Percentiles rank a stretch among this genome's conserved stretches.
Evolutionary conservation across 2,329 filamentous ascomycete genomes (phyloP).

Genomic region (Cladosporium sp.): DNA sequence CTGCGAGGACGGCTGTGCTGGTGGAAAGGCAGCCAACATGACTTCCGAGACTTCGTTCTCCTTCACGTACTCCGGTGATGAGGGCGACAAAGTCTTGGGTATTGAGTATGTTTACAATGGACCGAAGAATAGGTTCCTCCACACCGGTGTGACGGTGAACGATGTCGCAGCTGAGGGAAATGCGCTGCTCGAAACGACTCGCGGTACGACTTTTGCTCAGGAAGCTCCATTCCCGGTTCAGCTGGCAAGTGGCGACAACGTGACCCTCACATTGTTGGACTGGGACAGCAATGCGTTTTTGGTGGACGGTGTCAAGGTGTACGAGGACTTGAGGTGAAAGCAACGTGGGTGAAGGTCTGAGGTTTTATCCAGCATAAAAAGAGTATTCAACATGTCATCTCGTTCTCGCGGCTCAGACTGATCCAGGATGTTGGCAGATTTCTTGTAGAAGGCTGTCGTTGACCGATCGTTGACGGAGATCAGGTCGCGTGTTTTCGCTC

Average conservation of each 20-base stretch:
- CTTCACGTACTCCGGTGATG: constrained; percentile 20
- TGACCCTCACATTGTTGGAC: constrained; percentile 21
- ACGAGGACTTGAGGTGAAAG: constrained; percentile 14
- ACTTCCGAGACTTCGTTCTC: constrained; percentile 18
- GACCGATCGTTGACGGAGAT: too few relatives aligned
- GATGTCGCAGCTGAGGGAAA: constrained; percentile 15
- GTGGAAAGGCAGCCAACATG: constrained; percentile 22
- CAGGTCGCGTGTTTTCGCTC: too few relatives aligned
- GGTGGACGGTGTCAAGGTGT: constrained; percentile 22
- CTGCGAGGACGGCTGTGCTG: constrained; percentile 19
- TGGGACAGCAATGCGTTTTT: constrained; percentile 18
- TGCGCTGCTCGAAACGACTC: constrained; percentile 22
- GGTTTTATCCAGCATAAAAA: too few relatives aligned
- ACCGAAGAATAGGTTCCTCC: constrained; percentile 23
- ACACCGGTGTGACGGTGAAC: constrained; percentile 20
- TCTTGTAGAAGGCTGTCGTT: too few relatives aligned
- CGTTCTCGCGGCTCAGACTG: too few relatives aligned
- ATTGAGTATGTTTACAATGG: constrained; percentile 24
- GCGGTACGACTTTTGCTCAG: constrained; percentile 19
- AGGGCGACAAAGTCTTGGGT: constrained; percentile 20
- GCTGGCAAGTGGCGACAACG: constrained; percentile 18
- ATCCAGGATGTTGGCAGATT: too few relatives aligned
- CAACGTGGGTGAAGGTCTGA: neutral
- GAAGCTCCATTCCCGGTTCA: constrained; percentile 20
- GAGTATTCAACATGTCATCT: too few relatives aligned